Evolutionary conservation across 2,329 filamentous ascomycete species (phyloP).

Genomic region (Coleophoma cylindrospora): DNA sequence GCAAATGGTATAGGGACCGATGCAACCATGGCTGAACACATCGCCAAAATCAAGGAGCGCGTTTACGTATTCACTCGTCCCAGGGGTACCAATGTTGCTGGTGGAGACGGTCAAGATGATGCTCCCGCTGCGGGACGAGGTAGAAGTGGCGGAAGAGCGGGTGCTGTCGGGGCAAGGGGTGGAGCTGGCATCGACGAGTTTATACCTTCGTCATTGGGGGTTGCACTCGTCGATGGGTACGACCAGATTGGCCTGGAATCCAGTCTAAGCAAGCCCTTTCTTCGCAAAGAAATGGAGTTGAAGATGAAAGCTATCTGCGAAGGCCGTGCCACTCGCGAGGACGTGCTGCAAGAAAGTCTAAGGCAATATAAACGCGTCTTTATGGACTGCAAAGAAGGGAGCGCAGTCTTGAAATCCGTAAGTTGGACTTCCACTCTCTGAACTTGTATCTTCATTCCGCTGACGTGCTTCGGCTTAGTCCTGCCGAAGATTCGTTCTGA

Average conservation of each 20-base stretch:
- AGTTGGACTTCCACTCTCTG: slow-evolving; percentile 26
- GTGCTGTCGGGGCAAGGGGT: slow-evolving; percentile 35
- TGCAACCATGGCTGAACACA: slow-evolving; percentile 98
- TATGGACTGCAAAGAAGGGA: slow-evolving; percentile 70
- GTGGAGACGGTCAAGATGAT: slow-evolving; percentile 30
- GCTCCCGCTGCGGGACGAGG: slow-evolving; percentile 30
- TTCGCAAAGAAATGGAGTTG: slow-evolving; percentile 95
- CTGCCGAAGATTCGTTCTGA: slow-evolving; percentile 24
- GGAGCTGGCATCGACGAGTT: slow-evolving; percentile 69
- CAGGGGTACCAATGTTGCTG: slow-evolving; percentile 31
- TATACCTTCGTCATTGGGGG: slow-evolving; percentile 84
- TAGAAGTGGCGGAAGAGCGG: slow-evolving; percentile 35
- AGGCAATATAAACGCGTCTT: slow-evolving; percentile 85
- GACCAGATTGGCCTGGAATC: slow-evolving; percentile 91
- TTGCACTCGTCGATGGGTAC: slow-evolving; percentile 90
- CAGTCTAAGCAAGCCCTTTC: slow-evolving; percentile 89
- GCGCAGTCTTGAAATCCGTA: slow-evolving; percentile 61
- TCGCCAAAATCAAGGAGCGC: slow-evolving; percentile 87
- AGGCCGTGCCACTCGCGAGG: slow-evolving; percentile 67
- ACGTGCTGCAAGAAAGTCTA: slow-evolving; percentile 78
- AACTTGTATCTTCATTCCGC: slow-evolving; percentile 1
- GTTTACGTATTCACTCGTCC: slow-evolving; percentile 73
- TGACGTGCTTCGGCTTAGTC: slow-evolving; percentile 16
- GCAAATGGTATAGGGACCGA: slow-evolving; percentile 98
- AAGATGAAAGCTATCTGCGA: slow-evolving; percentile 97